Percentiles rank a stretch among this genome's conserved stretches.
Conservation (phyloP, 768 basidiomycete species). For the Tephrocybe rancida region DNA sequence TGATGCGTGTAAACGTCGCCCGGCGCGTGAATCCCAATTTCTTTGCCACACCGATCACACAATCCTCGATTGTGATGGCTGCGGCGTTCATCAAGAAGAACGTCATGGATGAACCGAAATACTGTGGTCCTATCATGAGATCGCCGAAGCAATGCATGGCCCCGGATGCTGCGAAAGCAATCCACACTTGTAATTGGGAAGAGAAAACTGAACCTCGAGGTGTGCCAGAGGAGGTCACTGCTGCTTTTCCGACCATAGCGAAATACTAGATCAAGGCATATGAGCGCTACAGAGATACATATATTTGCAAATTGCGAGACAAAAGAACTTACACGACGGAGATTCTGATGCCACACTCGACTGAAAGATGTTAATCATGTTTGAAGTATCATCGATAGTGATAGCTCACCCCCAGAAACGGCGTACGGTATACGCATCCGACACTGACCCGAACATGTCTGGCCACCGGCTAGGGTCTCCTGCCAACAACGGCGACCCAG, state of each 20-base stretch:
- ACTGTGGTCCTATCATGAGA: conserved; percentile 4
- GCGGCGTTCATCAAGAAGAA: conserved; percentile 9
- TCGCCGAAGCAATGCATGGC: conserved; percentile 8
- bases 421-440: conserved; percentile 8
- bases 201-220: neutral
- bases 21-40: neutral
- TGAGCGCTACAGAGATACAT: neutral
- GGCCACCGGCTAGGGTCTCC: conserved; percentile 6
- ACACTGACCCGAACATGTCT: conserved; percentile 4
- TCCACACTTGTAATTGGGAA: conserved; percentile 5
- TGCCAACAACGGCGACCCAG: neutral
- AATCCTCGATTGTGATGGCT: conserved; percentile 4
- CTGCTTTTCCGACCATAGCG: neutral
- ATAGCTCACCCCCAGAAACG: conserved; percentile 5
- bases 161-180: conserved; percentile 1
- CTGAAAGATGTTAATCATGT: neutral
- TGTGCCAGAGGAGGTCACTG: neutral
- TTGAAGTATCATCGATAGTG: neutral
- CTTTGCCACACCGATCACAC: neutral
- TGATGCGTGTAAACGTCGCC: neutral
- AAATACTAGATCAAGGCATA: neutral
- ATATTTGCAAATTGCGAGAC: neutral
- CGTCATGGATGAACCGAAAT: neutral
- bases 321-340: conserved; percentile 7
- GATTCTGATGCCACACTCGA: conserved; percentile 10